These are phyloP conservation scores for Leccinum longicurvipes DNA, from an alignment of 768 basidiomycete genomes.

Conservation along the genomic window DNA sequence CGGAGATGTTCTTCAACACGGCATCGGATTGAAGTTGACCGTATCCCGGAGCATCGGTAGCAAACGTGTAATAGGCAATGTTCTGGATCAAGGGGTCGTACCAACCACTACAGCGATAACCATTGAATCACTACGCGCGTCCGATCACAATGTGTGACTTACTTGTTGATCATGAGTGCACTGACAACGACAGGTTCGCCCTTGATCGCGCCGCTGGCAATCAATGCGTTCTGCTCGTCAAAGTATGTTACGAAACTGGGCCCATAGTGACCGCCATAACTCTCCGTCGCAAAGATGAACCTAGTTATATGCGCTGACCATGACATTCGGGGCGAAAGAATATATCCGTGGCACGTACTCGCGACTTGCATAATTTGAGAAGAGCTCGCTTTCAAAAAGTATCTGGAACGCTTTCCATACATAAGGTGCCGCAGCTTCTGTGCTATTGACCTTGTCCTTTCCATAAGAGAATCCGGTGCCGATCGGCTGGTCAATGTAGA, in stretches of 20 bases:
- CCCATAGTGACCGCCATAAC: conserved; percentile 68
- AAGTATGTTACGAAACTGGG: conserved; percentile 64
- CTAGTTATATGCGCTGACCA: conserved; percentile 26
- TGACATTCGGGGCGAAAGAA: neutral
- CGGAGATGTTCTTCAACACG: conserved; percentile 45
- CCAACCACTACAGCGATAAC: conserved; percentile 47
- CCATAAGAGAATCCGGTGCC: conserved; percentile 65
- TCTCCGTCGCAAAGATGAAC: conserved; percentile 63
- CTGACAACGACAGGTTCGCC: conserved; percentile 54
- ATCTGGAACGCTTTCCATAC: conserved; percentile 65
- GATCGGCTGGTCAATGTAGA: conserved; percentile 70
- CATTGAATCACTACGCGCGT: neutral
- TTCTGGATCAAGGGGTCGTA: conserved; percentile 64
- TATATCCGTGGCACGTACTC: conserved; percentile 38
- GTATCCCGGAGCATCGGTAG: conserved; percentile 61
- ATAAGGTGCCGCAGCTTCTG: conserved; percentile 48
- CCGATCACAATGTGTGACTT: neutral
- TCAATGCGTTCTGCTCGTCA: conserved; percentile 56
- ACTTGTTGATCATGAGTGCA: conserved; percentile 67
- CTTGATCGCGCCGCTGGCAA: conserved; percentile 39
- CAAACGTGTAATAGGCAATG: conserved; percentile 57
- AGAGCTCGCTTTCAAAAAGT: conserved; percentile 53
- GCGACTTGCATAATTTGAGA: conserved; percentile 46
- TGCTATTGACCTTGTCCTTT: conserved; percentile 49
- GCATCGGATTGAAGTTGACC: conserved; percentile 53